Evolutionary conservation across 2,329 filamentous ascomycete genomes (phyloP), one percentile per base, ranked within the genome.

Genomic region (Cladosporium velox): DNA sequence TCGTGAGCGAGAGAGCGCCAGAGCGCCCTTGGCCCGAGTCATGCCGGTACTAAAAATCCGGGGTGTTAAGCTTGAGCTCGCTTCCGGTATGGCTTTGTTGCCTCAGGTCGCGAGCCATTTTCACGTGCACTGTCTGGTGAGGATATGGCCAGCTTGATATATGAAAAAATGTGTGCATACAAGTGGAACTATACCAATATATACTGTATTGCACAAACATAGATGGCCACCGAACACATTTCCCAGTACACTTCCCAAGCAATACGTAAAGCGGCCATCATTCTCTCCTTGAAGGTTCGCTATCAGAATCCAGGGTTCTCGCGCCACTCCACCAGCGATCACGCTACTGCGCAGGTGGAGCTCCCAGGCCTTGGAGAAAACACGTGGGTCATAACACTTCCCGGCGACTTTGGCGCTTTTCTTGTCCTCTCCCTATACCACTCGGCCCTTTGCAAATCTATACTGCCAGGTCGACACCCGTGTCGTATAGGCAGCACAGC

Each of bases 381-480:
- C 60, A 63, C 60, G 60, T 63, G 60, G 60, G 60, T 63, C 60
- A n/a, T 38, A 38, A 34, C 34, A 38, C 30, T 41, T 24, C 24
- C 34, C 55, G 21, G 12, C 18, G 54, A 5, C 54, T 38, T 14
- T 26, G 3, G 32, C 4, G 51, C 15, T 11, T 18, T 55, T n/a
- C 11, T n/a, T 28, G 15, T 28, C 8, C 24, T 2, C 32, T 58
- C 32, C 18, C 32, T 24, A n/a, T 38, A 15, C 32, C 55, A 32
- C 11, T 18, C 24, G 18, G 52, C 24, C 52, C 11, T 34, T 21
- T 7, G 15, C 30, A 32, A 26, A 18, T 15, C 21, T 21, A 34
- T 18, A 34, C 52, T 4, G 52, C 28, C 26, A 34, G 15, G n/a
- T 55, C 26, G 18, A 34, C 28, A 35, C 24, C 55, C 34, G 55